Base-by-base conservation (phyloP, 257 asterid genomes). In the Rauvolfia tetraphylla region DNA sequence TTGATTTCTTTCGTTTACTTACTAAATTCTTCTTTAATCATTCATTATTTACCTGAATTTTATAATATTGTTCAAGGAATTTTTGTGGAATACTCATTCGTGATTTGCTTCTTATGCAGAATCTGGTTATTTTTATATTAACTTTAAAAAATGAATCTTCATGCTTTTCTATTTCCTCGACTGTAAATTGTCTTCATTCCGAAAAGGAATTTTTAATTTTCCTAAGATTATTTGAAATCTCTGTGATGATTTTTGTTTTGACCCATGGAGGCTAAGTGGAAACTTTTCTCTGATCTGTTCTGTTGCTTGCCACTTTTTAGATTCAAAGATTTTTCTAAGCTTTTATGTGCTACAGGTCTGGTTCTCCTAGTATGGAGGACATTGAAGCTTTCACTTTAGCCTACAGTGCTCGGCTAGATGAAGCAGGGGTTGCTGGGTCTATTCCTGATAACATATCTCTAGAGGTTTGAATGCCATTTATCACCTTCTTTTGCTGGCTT, bases 301-400 rank as follows among this genome's bases (percentile, higher is more conserved):
- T 3, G 5, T 56, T 23, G 63, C 31, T 48, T 48, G 1, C 3
- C 46, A 27, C 41, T 3, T 73, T 31, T 53, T 51, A 53, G 76
- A 48, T 71, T 1, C 20, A 51, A 18, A 38, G 11, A 56, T 20
- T 18, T 44, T 31, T 44, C 68, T 70, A 61, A 57, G n/a, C 68
- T 58, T 76, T 2, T 34, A 36, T 68, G 61, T 48, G 33, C 34
- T 13, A 14, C 92, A 93, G 98, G 88, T 93, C 96, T 72, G 96
- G 98, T 77, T 90, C 98, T 83, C 98, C 98, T 23, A 81, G 20
- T 78, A 86, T 94, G 94, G 56, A 62, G 68, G 98, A 93, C 75
- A 86, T 92, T 33, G 98, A 94, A 87, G 89, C 86, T 72, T 94
- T 94, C 89, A 81, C 97, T 56, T 84, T 63, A 48, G 74, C 86